Evolutionary conservation across 1,284 basidiomycete genomes (phyloP).

Genomic region (Anthracocystis panici-leucophaei): DNA sequence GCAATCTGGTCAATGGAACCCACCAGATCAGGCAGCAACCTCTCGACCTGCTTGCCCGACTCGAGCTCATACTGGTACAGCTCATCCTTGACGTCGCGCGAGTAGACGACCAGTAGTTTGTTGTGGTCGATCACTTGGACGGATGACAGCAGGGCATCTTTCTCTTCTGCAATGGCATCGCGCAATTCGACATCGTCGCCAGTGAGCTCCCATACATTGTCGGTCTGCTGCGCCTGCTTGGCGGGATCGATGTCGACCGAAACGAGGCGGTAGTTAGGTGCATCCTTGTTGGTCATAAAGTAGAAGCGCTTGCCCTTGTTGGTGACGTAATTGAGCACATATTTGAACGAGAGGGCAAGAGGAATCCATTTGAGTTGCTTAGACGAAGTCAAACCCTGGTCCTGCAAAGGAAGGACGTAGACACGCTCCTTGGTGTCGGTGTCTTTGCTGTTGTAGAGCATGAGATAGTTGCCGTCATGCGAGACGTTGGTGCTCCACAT

Average conservation of each 20-base stretch:
- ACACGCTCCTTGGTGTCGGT: conserved; percentile 64
- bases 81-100: conserved; percentile 84
- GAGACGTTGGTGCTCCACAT: conserved; percentile 62
- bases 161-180: conserved; percentile 80
- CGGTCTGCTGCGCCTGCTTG: conserved; percentile 38
- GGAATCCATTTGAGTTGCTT: conserved; percentile 60
- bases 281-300: conserved; percentile 66
- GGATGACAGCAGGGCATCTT: conserved; percentile 75
- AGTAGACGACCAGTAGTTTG: conserved; percentile 78
- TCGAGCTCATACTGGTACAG: conserved; percentile 79
- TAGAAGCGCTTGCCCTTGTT: conserved; percentile 66
- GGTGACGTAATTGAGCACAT: conserved; percentile 57
- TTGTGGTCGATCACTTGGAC: conserved; percentile 75
- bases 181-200: conserved; percentile 69
- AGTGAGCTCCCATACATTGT: conserved; percentile 56
- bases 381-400: conserved; percentile 19
- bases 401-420: conserved; percentile 55
- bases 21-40: conserved; percentile 77
- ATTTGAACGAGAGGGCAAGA: conserved; percentile 60
- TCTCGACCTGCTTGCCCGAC: conserved; percentile 75
- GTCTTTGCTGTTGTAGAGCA: conserved; percentile 61
- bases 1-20: conserved; percentile 77
- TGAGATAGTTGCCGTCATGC: conserved; percentile 63
- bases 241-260: conserved; percentile 46
- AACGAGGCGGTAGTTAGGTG: conserved; percentile 65